Conservation (phyloP, 108 stramenopile genomes). For the Fragilariopsis cylindrus region DNA sequence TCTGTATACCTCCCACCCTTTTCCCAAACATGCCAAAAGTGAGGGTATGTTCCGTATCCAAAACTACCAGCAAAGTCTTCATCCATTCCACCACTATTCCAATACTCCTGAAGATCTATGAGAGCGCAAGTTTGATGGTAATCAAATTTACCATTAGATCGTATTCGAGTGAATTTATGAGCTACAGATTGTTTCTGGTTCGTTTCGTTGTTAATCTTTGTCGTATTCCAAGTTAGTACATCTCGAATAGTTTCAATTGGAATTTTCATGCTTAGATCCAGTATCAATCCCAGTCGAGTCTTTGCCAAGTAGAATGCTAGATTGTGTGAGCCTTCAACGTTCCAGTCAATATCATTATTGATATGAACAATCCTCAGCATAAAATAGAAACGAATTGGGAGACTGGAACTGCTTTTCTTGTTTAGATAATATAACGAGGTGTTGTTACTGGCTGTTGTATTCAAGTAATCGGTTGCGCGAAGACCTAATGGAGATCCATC, state of each 20-base stretch:
- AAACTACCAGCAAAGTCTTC: constrained; percentile 38
- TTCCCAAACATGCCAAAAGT: constrained; percentile 39
- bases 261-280: constrained; percentile 33
- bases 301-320: constrained; percentile 35
- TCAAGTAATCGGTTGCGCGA: constrained; percentile 18
- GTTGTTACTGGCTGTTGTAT: not conserved
- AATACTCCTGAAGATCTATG: constrained; percentile 20
- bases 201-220: not conserved
- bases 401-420: constrained; percentile 1
- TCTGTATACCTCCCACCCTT: not conserved
- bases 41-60: constrained; percentile 30
- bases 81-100: constrained; percentile 36
- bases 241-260: constrained; percentile 14
- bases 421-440: constrained; percentile 1
- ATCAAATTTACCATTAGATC: not conserved
- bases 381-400: not conserved
- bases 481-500: constrained; percentile 32
- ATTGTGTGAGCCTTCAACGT: constrained; percentile 37
- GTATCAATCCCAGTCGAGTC: constrained; percentile 15
- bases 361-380: constrained; percentile 22
- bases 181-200: constrained; percentile 8
- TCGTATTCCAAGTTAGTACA: constrained; percentile 18
- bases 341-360: constrained; percentile 21
- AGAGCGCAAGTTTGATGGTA: constrained; percentile 25
- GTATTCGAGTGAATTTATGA: constrained; percentile 31